These are phyloP conservation scores for Cyathus striatus DNA, from an alignment of 768 basidiomycete genomes.

Conservation along the genomic window DNA sequence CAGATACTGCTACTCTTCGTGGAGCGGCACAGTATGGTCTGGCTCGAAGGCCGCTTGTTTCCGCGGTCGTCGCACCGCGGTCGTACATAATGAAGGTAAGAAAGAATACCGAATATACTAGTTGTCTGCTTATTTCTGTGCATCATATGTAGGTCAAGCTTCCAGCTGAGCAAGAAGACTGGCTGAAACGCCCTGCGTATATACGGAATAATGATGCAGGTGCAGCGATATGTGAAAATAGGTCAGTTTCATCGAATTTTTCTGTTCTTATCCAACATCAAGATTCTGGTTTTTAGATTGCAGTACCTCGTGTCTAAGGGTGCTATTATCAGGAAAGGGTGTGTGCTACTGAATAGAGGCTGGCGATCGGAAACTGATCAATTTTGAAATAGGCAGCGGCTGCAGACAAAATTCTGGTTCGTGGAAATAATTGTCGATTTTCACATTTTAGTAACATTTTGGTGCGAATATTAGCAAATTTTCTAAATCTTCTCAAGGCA, in stretches of 20 bases:
- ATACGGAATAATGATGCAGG: constrained; percentile 75
- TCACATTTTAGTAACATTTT: constrained; percentile 4
- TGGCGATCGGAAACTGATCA: too few species aligned
- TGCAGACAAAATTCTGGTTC: constrained; percentile 82
- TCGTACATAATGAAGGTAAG: constrained; percentile 84
- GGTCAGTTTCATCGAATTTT: constrained; percentile 36
- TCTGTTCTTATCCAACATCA: constrained; percentile 16
- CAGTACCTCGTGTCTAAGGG: constrained; percentile 88
- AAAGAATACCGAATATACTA: constrained; percentile 3
- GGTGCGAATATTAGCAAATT: constrained; percentile 65
- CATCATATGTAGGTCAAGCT: constrained; percentile 63
- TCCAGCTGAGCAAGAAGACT: constrained; percentile 83
- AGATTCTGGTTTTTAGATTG: constrained; percentile 42
- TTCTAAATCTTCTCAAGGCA: constrained; percentile 58
- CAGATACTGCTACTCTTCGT: constrained; percentile 83
- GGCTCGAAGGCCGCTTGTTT: constrained; percentile 69
- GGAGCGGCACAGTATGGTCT: constrained; percentile 89
- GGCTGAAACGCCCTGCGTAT: constrained; percentile 80
- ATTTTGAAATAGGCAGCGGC: constrained; percentile 70
- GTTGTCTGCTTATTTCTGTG: not conserved
- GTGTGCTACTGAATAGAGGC: too few species aligned
- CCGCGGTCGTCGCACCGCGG: constrained; percentile 75
- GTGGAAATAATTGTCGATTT: constrained; percentile 13
- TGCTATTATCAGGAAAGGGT: constrained; percentile 84
- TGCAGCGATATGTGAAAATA: constrained; percentile 77